Percentiles rank a stretch among this genome's conserved stretches.
Evolutionary conservation across 2,329 filamentous ascomycete species (phyloP).

Genomic region (Cercospora berteroae): DNA sequence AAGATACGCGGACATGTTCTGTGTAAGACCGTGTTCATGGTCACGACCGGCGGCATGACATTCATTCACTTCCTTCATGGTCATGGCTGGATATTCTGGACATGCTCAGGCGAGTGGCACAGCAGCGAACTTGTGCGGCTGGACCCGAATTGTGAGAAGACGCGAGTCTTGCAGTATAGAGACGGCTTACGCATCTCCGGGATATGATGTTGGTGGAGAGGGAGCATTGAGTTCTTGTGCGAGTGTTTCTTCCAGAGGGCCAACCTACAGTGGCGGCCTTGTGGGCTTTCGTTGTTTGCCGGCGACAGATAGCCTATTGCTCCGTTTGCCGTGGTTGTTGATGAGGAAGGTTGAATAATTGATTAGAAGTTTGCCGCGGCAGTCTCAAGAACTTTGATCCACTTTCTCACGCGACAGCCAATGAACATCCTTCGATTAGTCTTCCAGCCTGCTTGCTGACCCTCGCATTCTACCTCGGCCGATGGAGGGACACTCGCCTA

Average conservation of each 20-base stretch:
- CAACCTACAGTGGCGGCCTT: no score
- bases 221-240: background rate
- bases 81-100: no score
- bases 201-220: background rate
- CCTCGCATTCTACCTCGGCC: slow-evolving; percentile 7
- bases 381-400: background rate
- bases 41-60: background rate
- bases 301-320: no score
- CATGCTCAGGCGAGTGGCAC: no score
- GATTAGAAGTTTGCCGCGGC: no score
- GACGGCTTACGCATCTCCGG: background rate
- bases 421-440: slow-evolving; percentile 7
- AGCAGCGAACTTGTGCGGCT: background rate
- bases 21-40: background rate
- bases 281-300: no score
- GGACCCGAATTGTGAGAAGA: background rate
- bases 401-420: background rate
- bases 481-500: background rate
- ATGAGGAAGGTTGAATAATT: no score
- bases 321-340: no score
- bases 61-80: background rate
- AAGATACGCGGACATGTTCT: no score
- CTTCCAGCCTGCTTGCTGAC: slow-evolving; percentile 1
- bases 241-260: background rate
- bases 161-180: background rate